Evolutionary conservation across 768 basidiomycete genomes (phyloP).

Genomic region (Mycena galopus): DNA sequence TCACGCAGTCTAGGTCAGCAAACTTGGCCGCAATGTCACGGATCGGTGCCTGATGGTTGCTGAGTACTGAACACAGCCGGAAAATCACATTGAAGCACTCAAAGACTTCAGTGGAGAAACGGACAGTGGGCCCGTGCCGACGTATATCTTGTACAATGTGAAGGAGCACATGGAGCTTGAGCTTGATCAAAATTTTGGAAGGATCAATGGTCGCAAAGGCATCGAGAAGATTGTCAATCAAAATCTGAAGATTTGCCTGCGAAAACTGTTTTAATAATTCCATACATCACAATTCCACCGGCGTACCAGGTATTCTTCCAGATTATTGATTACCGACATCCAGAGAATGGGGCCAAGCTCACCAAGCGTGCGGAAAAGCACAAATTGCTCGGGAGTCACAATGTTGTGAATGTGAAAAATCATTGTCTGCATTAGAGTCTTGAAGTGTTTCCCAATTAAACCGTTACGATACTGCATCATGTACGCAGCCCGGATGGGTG

Average conservation of each 20-base stretch:
- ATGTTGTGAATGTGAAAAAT: not conserved
- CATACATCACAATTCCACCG: not conserved
- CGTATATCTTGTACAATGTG: slow-evolving; percentile 51
- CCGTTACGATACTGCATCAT: not conserved
- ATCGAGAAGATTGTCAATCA: slow-evolving; percentile 54
- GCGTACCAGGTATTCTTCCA: slow-evolving; percentile 44
- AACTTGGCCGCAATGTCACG: slow-evolving; percentile 54
- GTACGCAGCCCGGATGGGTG: not conserved
- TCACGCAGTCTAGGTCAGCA: slow-evolving; percentile 44
- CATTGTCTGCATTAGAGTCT: not conserved
- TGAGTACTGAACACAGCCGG: slow-evolving; percentile 53
- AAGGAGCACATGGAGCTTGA: slow-evolving; percentile 52
- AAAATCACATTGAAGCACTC: slow-evolving; percentile 61
- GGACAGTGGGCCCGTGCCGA: slow-evolving; percentile 50
- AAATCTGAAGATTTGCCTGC: slow-evolving; percentile 43
- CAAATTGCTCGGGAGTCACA: not conserved
- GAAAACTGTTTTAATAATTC: not conserved
- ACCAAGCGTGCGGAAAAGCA: no score
- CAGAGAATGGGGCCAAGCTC: slow-evolving; percentile 48
- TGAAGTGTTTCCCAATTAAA: not conserved
- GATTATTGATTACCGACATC: slow-evolving; percentile 47
- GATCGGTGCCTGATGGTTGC: slow-evolving; percentile 60
- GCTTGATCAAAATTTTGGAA: slow-evolving; percentile 49
- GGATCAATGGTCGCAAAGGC: slow-evolving; percentile 49
- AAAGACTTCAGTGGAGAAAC: slow-evolving; percentile 51